These are phyloP conservation scores for Populus hybrid DNA, from an alignment of 441 rosid species.

Conservation along the genomic window DNA sequence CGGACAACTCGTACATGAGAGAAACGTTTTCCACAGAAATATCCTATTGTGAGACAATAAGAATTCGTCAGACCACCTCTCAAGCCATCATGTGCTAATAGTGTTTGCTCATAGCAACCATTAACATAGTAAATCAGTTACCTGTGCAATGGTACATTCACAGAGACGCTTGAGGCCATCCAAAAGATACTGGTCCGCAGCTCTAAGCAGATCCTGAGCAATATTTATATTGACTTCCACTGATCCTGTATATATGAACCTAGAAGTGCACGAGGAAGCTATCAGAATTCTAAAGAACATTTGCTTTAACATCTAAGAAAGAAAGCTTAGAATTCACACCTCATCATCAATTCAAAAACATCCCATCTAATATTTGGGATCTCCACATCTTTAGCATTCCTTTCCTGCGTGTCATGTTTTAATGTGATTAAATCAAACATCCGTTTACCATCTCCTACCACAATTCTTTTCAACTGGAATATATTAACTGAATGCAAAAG, in stretches of 20 bases:
- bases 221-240: slow-evolving; percentile 69
- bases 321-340: slow-evolving; percentile 36
- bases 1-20: slow-evolving; percentile 92
- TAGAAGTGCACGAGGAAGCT: slow-evolving; percentile 25
- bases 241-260: slow-evolving; percentile 95
- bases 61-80: slow-evolving; percentile 5
- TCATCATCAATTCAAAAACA: slow-evolving; percentile 98
- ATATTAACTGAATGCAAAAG: background rate
- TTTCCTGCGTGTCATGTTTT: slow-evolving; percentile 53
- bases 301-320: background rate
- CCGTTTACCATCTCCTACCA: background rate
- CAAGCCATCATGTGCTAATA: background rate
- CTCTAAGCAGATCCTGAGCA: slow-evolving; percentile 91
- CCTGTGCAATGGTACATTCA: slow-evolving; percentile 93
- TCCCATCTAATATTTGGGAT: slow-evolving; percentile 98
- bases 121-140: slow-evolving; percentile 28
- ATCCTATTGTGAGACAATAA: slow-evolving; percentile 42
- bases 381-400: slow-evolving; percentile 85
- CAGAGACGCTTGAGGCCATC: slow-evolving; percentile 94
- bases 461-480: background rate
- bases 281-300: background rate
- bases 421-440: slow-evolving; percentile 1
- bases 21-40: slow-evolving; percentile 76
- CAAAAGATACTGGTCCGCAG: slow-evolving; percentile 95
- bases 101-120: background rate